These are phyloP conservation scores for Auriscalpium microsporum DNA, from an alignment of 768 basidiomycete species.

Conservation along the genomic window DNA sequence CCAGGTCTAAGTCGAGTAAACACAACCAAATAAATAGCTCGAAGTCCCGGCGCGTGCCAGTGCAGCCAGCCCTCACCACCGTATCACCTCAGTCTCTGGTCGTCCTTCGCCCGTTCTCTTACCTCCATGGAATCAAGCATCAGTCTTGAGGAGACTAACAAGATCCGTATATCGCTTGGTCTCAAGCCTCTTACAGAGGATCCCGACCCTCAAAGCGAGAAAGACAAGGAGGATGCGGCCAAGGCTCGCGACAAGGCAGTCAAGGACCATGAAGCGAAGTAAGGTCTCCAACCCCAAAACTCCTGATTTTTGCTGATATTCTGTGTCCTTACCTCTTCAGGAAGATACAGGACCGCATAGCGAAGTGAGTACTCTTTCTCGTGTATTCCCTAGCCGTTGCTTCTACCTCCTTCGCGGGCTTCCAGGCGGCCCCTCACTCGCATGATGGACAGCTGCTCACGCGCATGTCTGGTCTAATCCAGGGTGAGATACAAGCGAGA, in stretches of 20 bases:
- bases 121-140: slow-evolving; percentile 74
- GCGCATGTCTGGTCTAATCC: slow-evolving; percentile 14
- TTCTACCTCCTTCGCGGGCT: slow-evolving; percentile 25
- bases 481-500: slow-evolving; percentile 93
- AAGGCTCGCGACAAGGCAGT: slow-evolving; percentile 59
- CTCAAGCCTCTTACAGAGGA: slow-evolving; percentile 90
- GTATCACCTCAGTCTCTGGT: too few species aligned
- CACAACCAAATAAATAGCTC: too few species aligned
- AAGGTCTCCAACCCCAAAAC: slow-evolving; percentile 14
- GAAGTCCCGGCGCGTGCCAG: too few species aligned
- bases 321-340: slow-evolving; percentile 27
- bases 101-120: not conserved
- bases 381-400: slow-evolving; percentile 11
- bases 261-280: slow-evolving; percentile 75
- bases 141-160: slow-evolving; percentile 92
- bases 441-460: slow-evolving; percentile 35
- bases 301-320: too few species aligned
- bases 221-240: slow-evolving; percentile 68
- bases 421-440: slow-evolving; percentile 17
- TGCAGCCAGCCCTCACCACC: too few species aligned
- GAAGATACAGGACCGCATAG: slow-evolving; percentile 65
- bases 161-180: slow-evolving; percentile 88
- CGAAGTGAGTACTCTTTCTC: slow-evolving; percentile 68
- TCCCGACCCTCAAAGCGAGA: slow-evolving; percentile 55
- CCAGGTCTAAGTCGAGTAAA: too few species aligned